Evolutionary conservation across 2,329 filamentous ascomycete species (phyloP), one percentile per base, ranked within the genome.

Genomic region (Penicillium sp.): DNA sequence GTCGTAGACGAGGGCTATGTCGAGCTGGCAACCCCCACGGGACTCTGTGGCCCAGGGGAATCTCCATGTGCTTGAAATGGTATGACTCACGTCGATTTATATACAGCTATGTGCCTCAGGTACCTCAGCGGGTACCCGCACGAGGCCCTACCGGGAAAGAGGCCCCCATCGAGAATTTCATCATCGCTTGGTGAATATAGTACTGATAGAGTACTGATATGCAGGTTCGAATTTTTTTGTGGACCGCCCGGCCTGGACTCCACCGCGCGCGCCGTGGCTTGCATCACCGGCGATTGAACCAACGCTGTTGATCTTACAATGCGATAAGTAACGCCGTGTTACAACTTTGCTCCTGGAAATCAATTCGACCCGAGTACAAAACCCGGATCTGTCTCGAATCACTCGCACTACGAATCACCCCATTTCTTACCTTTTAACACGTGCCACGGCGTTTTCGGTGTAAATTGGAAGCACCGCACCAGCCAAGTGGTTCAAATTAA

Each of bases 251-350:
- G 22, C 22, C 33, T 24, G n/a, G 11, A 46, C 43, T 46, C 48
- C 48, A 45, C 35, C 18, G 13, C 25, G n/a, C 28, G 31, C 27
- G 31, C 45, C 33, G 16, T 27, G 20, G 20, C 35, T 44, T 44
- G 41, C 45, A 46, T 36, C 46, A 49, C 38, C 13, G 40, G 30
- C 41, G 44, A 48, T 48, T 14, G 27, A 49, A 44, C 40, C 35
- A 22, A 35, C 35, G 39, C 18, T 43, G 50, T 27, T 47, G 43
- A 25, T 44, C 28, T 24, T n/a, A 25, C 38, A 16, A 20, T 13
- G 35, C 8, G 35, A 38, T 38, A 22, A 20, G 18, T 20, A 20
- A 20, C 16, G 9, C 35, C 9, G 4, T 6, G 18, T 38, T 6
- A 35, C 35, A 22, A 20, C 2, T 1, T n/a, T 39, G 18, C n/a